phyloP scores from a whole-genome alignment of 2,329 filamentous ascomycete species.

The Talaromyces atroroseus region DNA sequence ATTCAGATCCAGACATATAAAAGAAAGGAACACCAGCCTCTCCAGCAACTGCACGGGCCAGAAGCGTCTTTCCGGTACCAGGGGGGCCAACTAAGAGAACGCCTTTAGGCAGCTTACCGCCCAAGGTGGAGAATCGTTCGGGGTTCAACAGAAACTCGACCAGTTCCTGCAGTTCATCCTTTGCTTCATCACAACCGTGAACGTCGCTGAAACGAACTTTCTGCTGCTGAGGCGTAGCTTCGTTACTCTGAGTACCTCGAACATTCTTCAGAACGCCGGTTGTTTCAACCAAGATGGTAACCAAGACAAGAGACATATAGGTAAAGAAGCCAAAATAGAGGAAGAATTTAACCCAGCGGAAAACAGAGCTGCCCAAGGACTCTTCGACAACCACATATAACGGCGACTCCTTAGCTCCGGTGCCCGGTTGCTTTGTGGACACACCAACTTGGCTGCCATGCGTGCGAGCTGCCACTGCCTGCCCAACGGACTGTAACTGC shows the following conservation, averaged over 20 bases:
- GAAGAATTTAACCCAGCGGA: conserved; percentile 88
- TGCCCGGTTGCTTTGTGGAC: conserved; percentile 46
- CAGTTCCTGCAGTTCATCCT: conserved; percentile 94
- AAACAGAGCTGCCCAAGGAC: conserved; percentile 69
- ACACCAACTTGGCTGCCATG: conserved; percentile 60
- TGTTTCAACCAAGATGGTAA: conserved; percentile 78
- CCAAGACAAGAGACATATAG: conserved; percentile 72
- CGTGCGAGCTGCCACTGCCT: conserved; percentile 70
- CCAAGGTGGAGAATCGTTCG: conserved; percentile 85
- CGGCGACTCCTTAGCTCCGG: conserved; percentile 74
- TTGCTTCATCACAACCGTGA: conserved; percentile 95
- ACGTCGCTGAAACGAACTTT: conserved; percentile 88
- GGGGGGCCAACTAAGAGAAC: conserved; percentile 91
- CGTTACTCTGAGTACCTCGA: conserved; percentile 64
- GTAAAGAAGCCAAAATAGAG: conserved; percentile 70
- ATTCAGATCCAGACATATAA: conserved; percentile 99
- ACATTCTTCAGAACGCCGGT: conserved; percentile 75
- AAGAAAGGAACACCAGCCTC: conserved; percentile 98
- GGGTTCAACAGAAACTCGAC: conserved; percentile 95
- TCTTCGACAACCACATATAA: conserved; percentile 96
- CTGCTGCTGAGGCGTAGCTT: conserved; percentile 89
- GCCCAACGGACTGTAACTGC: conserved; percentile 71
- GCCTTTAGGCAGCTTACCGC: conserved; percentile 94
- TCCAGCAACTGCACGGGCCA: conserved; percentile 90
- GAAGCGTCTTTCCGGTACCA: conserved; percentile 93